Conservation (phyloP, 164 flowering plant species). For the Berberis vulgaris region DNA sequence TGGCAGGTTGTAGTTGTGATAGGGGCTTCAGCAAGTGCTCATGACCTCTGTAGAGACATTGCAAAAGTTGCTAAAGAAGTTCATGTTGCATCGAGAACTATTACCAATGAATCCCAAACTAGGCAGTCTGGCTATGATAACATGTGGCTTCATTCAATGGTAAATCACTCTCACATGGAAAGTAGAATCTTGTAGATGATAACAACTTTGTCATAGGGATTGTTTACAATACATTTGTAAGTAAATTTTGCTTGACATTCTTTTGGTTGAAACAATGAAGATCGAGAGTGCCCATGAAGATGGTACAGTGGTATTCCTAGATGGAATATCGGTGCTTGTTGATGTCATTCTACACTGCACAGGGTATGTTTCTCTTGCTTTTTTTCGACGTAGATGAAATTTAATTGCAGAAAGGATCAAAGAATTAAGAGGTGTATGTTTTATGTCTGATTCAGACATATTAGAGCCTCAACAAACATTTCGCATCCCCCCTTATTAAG, state of each 20-base stretch:
- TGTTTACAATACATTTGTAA: too few species aligned
- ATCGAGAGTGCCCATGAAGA: conserved; percentile 42
- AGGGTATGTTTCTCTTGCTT: conserved; percentile 35
- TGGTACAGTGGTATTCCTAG: conserved; percentile 50
- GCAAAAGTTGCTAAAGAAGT: conserved; percentile 78
- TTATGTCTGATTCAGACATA: too few species aligned
- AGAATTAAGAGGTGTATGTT: too few species aligned
- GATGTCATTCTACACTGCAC: conserved; percentile 71
- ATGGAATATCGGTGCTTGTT: conserved; percentile 36
- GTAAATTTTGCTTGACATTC: too few species aligned
- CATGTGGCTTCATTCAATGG: conserved; percentile 83
- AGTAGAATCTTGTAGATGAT: not conserved
- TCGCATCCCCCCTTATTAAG: conserved; percentile 29
- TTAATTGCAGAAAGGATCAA: conserved; percentile 2
- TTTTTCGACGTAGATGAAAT: not conserved
- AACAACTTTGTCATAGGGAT: too few species aligned
- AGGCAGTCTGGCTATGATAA: conserved; percentile 52
- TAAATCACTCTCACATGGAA: conserved; percentile 20
- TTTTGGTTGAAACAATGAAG: conserved; percentile 29
- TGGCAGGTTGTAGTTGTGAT: conserved; percentile 68
- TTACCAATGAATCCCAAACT: conserved; percentile 17
- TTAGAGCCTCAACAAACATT: conserved; percentile 17
- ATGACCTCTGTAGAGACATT: conserved; percentile 73
- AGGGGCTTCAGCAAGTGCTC: conserved; percentile 69
- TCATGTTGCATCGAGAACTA: conserved; percentile 60